A percentile compares a stretch with the other conserved stretches of the same genome.
Evolutionary conservation across 2,329 filamentous ascomycete genomes (phyloP).

Genomic region (Xylariaceae sp.): DNA sequence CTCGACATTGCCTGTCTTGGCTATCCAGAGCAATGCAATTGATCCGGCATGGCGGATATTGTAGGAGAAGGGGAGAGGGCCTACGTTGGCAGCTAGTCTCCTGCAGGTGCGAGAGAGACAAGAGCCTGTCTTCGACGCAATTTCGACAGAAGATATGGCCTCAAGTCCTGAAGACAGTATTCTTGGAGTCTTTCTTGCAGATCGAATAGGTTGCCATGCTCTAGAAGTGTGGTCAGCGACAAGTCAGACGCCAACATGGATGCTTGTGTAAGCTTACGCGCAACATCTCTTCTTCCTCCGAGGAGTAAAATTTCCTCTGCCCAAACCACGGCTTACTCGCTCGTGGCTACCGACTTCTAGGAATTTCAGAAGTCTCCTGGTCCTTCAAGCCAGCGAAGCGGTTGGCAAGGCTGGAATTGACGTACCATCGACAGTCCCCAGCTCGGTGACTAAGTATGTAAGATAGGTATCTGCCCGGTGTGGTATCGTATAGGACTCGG

Average conservation of each 20-base stretch:
- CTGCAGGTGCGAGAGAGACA: too few relatives aligned
- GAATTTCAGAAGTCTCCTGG: too few relatives aligned
- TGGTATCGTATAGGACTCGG: constrained; percentile 82
- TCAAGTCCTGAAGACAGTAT: constrained; percentile 87
- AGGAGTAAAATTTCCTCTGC: too few relatives aligned
- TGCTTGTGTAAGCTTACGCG: constrained; percentile 56
- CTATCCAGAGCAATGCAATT: too few relatives aligned
- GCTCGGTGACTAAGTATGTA: constrained; percentile 89
- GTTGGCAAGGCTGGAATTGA: constrained; percentile 66
- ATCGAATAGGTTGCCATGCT: constrained; percentile 80
- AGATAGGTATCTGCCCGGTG: constrained; percentile 76
- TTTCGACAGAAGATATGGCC: constrained; percentile 89
- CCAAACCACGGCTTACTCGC: too few relatives aligned
- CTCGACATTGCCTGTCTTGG: too few relatives aligned
- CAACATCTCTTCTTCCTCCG: constrained; percentile 76
- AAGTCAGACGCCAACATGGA: constrained; percentile 1
- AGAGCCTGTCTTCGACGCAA: constrained; percentile 83
- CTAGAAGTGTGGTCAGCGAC: constrained; percentile 36
- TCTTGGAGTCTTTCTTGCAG: constrained; percentile 88
- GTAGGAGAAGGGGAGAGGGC: too few relatives aligned
- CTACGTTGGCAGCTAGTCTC: too few relatives aligned
- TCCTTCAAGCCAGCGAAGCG: too few relatives aligned
- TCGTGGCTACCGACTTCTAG: too few relatives aligned
- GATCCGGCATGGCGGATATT: too few relatives aligned
- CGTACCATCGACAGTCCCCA: constrained; percentile 77